Percentiles rank a stretch among this genome's conserved stretches.
Evolutionary conservation across 345 rosid genomes (phyloP).

Genomic region (Odontarrhena argentea): DNA sequence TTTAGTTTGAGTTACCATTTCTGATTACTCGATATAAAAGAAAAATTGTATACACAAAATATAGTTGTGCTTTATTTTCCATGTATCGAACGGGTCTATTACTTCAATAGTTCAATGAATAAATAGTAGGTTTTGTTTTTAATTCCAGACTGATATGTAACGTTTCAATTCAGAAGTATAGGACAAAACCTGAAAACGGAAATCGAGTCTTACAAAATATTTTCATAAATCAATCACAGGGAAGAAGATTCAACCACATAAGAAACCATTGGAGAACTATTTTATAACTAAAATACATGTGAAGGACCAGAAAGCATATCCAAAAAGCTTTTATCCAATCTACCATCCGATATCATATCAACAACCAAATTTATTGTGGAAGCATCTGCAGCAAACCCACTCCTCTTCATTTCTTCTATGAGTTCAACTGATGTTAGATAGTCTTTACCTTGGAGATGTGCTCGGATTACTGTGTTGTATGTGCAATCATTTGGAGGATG

Average conservation of each 20-base stretch:
- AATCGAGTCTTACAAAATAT: too few species aligned
- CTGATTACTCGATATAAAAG: slow-evolving; percentile 23
- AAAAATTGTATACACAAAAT: slow-evolving; percentile 6
- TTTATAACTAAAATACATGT: too few species aligned
- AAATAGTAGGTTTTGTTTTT: slow-evolving; percentile 1
- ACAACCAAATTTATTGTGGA: not conserved
- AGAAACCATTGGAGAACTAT: too few species aligned
- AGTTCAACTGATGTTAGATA: not conserved
- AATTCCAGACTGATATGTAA: too few species aligned
- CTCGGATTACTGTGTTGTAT: slow-evolving; percentile 14
- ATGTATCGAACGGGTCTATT: slow-evolving; percentile 19
- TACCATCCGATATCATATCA: too few species aligned
- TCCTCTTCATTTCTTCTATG: not conserved
- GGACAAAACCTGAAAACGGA: too few species aligned
- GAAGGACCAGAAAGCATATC: too few species aligned
- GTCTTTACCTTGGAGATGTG: slow-evolving; percentile 5
- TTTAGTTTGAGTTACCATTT: not conserved
- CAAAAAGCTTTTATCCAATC: too few species aligned
- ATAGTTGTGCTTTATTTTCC: slow-evolving; percentile 25
- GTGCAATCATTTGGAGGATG: slow-evolving; percentile 23
- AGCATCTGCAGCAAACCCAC: slow-evolving; percentile 2
- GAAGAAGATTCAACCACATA: too few species aligned
- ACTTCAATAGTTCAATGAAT: slow-evolving; percentile 10
- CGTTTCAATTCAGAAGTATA: too few species aligned
- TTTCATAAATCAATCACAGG: too few species aligned